Conservation (phyloP, 73 alveolate species). For the Paraurostyla sp. region DNA sequence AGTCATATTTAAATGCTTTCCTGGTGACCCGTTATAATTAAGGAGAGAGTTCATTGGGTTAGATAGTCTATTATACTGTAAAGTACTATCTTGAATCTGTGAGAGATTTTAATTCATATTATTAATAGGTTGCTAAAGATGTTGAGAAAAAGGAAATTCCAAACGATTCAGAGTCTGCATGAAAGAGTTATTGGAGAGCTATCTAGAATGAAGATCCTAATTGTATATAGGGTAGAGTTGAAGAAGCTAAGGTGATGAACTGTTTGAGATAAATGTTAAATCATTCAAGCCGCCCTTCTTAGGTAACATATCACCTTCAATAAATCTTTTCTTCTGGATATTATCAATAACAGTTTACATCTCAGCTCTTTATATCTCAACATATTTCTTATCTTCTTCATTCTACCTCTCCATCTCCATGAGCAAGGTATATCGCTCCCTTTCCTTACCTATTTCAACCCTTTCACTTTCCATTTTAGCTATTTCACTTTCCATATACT, state of each 20-base stretch:
- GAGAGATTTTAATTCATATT: neutral
- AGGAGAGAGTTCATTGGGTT: neutral
- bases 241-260: too few relatives aligned
- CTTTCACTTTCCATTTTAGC: slow-evolving; percentile 8
- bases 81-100: neutral
- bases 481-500: slow-evolving; percentile 56
- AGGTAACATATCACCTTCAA: too few relatives aligned
- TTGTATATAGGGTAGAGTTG: too few relatives aligned
- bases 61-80: neutral
- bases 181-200: neutral
- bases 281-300: too few relatives aligned
- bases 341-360: neutral
- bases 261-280: too few relatives aligned
- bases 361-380: neutral
- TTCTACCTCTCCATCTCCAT: slow-evolving; percentile 20
- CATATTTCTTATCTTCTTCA: slow-evolving; percentile 3
- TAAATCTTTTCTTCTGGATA: slow-evolving; percentile 33
- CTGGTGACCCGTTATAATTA: neutral
- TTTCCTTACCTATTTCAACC: neutral
- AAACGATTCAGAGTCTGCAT: neutral
- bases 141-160: too few relatives aligned
- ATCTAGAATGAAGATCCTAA: neutral
- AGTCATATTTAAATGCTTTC: neutral
- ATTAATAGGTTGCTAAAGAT: neutral
- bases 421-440: neutral